These are phyloP conservation scores for Stylonectria norvegica DNA, from an alignment of 2,329 filamentous ascomycete genomes.

Conservation along the genomic window DNA sequence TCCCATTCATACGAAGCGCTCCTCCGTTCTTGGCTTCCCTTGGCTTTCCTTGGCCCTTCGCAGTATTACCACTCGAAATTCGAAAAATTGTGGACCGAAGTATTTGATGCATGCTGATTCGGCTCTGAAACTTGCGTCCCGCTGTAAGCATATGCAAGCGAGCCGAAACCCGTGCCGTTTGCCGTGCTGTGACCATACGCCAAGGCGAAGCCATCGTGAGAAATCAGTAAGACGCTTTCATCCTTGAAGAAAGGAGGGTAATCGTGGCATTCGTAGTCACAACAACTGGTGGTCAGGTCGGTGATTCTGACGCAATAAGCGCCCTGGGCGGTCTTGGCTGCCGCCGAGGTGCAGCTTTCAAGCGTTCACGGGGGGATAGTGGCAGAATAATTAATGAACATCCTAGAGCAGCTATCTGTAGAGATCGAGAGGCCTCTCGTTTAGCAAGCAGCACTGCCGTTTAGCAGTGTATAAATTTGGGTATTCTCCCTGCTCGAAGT, in stretches of 20 bases:
- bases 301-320: slow-evolving; percentile 9
- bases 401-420: slow-evolving; percentile 2
- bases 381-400: not conserved
- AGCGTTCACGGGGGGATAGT: slow-evolving; percentile 2
- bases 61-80: too few relatives aligned
- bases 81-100: too few relatives aligned
- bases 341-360: slow-evolving; percentile 4
- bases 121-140: too few relatives aligned
- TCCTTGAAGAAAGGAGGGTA: slow-evolving; percentile 4
- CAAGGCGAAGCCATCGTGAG: slow-evolving; percentile 8
- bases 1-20: too few relatives aligned
- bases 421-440: slow-evolving; percentile 14
- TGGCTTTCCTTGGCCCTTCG: too few relatives aligned
- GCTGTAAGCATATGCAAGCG: too few relatives aligned
- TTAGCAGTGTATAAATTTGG: slow-evolving; percentile 5
- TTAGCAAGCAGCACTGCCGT: not conserved
- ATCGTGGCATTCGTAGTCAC: slow-evolving; percentile 19
- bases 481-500: not conserved
- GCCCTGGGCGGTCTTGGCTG: slow-evolving; percentile 20
- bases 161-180: slow-evolving; percentile 7
- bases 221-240: slow-evolving; percentile 3
- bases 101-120: too few relatives aligned
- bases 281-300: slow-evolving; percentile 13
- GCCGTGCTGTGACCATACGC: slow-evolving; percentile 11
- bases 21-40: too few relatives aligned